These are phyloP conservation scores for Perilla frutescens DNA, from an alignment of 257 asterid genomes.

Conservation along the genomic window DNA sequence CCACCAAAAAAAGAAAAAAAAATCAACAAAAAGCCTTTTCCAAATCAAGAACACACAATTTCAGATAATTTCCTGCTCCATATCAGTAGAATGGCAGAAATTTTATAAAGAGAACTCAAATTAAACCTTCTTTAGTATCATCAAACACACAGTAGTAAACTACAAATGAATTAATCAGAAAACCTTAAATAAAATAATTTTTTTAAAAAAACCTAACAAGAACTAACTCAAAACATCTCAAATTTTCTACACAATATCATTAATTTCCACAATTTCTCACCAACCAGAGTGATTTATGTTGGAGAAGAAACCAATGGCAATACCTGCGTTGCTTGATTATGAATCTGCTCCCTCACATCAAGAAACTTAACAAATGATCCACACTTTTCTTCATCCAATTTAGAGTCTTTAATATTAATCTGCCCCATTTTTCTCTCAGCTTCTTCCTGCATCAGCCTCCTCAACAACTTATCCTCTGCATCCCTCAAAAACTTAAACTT, in stretches of 20 bases:
- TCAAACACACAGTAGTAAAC: slow-evolving; percentile 15
- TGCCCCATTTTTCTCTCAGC: slow-evolving; percentile 45
- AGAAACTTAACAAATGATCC: slow-evolving; percentile 56
- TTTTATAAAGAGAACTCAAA: slow-evolving; percentile 12
- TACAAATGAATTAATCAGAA: slow-evolving; percentile 29
- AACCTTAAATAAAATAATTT: background rate
- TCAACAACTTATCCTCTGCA: slow-evolving; percentile 88
- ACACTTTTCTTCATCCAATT: slow-evolving; percentile 32
- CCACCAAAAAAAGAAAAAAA: background rate
- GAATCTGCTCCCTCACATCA: slow-evolving; percentile 38
- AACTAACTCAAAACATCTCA: slow-evolving; percentile 1
- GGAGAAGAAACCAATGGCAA: slow-evolving; percentile 76
- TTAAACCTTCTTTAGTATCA: slow-evolving; percentile 12
- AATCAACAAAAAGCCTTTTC: background rate
- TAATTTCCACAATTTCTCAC: background rate
- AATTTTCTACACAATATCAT: background rate
- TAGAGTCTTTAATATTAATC: slow-evolving; percentile 24
- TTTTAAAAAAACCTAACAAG: background rate
- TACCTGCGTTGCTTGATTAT: slow-evolving; percentile 60
- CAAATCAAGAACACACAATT: background rate
- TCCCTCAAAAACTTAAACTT: slow-evolving; percentile 89
- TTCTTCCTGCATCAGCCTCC: slow-evolving; percentile 58
- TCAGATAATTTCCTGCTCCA: slow-evolving; percentile 8
- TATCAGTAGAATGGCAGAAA: slow-evolving; percentile 12
- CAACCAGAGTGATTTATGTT: slow-evolving; percentile 24